phyloP scores from a whole-genome alignment of 1,139 yeast genomes.

The Martiniozyma asiatica region DNA sequence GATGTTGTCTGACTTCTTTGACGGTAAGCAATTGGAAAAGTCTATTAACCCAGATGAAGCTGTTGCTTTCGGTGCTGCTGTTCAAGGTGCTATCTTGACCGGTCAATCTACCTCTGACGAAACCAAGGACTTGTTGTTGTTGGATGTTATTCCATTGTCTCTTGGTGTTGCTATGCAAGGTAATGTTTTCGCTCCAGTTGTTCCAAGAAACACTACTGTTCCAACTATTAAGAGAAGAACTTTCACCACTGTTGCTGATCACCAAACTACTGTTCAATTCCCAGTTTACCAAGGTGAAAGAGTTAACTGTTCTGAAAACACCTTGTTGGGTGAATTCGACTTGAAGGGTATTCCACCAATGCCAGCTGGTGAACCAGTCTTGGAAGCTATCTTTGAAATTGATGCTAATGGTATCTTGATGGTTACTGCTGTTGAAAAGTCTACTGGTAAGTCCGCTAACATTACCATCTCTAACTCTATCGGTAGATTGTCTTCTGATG shows the following conservation, averaged over 20 bases:
- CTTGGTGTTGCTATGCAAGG: constrained; percentile 99
- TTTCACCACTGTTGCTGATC: constrained; percentile 98
- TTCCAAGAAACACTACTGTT: constrained; percentile 99
- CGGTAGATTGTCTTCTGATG: constrained; percentile 96
- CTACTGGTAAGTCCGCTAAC: constrained; percentile 99
- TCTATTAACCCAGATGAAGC: constrained; percentile 99
- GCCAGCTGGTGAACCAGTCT: constrained; percentile 99
- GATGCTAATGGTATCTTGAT: constrained; percentile 99
- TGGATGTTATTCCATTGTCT: constrained; percentile 97
- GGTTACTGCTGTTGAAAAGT: constrained; percentile 99
- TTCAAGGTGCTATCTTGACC: constrained; percentile 97
- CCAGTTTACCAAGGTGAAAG: constrained; percentile 99
- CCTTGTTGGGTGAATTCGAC: constrained; percentile 98
- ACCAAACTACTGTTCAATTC: constrained; percentile 99
- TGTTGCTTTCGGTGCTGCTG: constrained; percentile 98
- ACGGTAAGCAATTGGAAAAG: constrained; percentile 86
- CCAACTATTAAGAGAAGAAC: constrained; percentile 99
- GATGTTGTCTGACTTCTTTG: constrained; percentile 75
- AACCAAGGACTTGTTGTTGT: constrained; percentile 92
- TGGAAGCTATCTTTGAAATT: constrained; percentile 98
- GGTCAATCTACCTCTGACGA: constrained; percentile 90
- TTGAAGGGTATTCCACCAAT: constrained; percentile 98
- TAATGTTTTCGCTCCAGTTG: constrained; percentile 97
- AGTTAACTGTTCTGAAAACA: constrained; percentile 98
- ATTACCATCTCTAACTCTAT: constrained; percentile 99